phyloP scores from a whole-genome alignment of 441 rosid genomes.

The Breynia disticha region DNA sequence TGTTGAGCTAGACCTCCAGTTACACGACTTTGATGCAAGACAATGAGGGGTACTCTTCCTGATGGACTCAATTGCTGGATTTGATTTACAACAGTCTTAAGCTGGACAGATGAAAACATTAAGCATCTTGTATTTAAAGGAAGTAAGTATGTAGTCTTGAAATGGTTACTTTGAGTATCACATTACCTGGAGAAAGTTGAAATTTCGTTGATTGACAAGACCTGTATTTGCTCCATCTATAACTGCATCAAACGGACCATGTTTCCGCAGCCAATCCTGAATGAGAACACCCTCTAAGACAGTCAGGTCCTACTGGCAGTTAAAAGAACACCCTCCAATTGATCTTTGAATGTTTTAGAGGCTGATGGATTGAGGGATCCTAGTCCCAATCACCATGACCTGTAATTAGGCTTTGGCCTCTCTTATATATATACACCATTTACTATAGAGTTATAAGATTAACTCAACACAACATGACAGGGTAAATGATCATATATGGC shows the following conservation, averaged over 20 bases:
- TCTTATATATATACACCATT: too few species aligned
- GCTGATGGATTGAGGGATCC: too few species aligned
- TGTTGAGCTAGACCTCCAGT: conserved; percentile 49
- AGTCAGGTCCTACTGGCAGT: conserved; percentile 18
- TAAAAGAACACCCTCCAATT: neutral
- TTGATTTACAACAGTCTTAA: conserved; percentile 41
- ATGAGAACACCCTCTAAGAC: conserved; percentile 20
- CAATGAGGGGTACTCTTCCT: conserved; percentile 68
- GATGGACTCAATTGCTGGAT: conserved; percentile 52
- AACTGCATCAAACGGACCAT: conserved; percentile 92
- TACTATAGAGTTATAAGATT: too few species aligned
- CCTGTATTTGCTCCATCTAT: conserved; percentile 85
- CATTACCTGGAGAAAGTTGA: conserved; percentile 60
- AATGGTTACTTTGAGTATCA: neutral
- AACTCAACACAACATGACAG: too few species aligned
- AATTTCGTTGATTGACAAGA: conserved; percentile 34
- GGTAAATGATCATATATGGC: too few species aligned
- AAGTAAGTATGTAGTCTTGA: conserved; percentile 11
- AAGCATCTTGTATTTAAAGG: conserved; percentile 3
- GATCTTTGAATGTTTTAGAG: too few species aligned
- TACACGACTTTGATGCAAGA: conserved; percentile 74
- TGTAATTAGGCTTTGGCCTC: too few species aligned
- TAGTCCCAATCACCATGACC: too few species aligned
- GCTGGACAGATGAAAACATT: conserved; percentile 33
- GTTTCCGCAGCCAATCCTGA: conserved; percentile 68